A percentile compares a stretch with the other conserved stretches of the same genome.
These are phyloP conservation scores for Knufia fluminis DNA, from an alignment of 2,329 filamentous ascomycete species.

Conservation along the genomic window DNA sequence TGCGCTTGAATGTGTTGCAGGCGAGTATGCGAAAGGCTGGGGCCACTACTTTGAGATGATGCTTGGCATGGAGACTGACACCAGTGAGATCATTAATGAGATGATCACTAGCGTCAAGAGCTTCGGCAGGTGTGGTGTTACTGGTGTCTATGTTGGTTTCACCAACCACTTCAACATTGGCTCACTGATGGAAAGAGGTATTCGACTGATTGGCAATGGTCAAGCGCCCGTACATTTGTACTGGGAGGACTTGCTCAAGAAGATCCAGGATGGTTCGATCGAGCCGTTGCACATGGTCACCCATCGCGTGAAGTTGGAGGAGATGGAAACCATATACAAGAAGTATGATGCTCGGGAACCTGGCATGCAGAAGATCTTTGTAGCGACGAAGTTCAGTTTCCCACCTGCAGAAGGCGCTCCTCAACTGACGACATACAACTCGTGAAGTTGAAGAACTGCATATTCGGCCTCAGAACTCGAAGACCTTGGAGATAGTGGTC, in stretches of 20 bases:
- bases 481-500: too few species aligned
- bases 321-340: constrained; percentile 57
- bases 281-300: constrained; percentile 73
- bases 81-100: constrained; percentile 53
- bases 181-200: constrained; percentile 75
- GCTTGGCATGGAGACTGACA: constrained; percentile 71
- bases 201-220: constrained; percentile 63
- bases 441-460: neutral
- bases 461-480: neutral
- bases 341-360: constrained; percentile 46
- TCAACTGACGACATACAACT: constrained; percentile 34
- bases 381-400: constrained; percentile 49
- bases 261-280: constrained; percentile 58
- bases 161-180: constrained; percentile 79
- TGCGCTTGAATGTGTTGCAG: constrained; percentile 58
- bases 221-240: constrained; percentile 72
- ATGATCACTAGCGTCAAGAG: constrained; percentile 46
- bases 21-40: constrained; percentile 55
- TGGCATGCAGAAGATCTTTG: constrained; percentile 74
- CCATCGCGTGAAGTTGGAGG: constrained; percentile 66
- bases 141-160: constrained; percentile 58
- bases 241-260: constrained; percentile 66
- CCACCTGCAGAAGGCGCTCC: constrained; percentile 44
- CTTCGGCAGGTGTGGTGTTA: constrained; percentile 62
- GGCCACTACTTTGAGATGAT: constrained; percentile 51